phyloP scores from a whole-genome alignment of 345 rosid genomes.

The Populus deltoides region DNA sequence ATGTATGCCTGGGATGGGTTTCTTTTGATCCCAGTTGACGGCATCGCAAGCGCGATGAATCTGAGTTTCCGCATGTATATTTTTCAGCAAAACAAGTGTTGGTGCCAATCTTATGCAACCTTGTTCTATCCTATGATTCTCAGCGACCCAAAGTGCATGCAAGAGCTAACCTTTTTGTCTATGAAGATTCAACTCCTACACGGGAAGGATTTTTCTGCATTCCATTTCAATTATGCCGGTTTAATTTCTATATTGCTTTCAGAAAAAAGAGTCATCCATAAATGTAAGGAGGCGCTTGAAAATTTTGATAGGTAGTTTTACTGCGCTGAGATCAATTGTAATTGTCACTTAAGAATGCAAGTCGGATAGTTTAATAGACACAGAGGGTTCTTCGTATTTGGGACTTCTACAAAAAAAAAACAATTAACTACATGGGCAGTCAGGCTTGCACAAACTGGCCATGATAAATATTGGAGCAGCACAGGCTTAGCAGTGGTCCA shows the following conservation, averaged over 20 bases:
- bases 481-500: no score
- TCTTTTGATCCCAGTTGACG: not conserved
- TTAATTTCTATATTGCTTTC: not conserved
- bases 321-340: no score
- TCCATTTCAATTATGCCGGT: not conserved
- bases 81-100: not conserved
- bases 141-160: not conserved
- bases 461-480: no score
- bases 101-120: not conserved
- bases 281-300: no score
- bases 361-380: no score
- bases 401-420: no score
- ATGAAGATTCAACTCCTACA: not conserved
- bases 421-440: no score
- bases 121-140: not conserved
- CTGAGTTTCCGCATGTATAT: not conserved
- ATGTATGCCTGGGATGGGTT: not conserved
- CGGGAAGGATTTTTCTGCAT: not conserved
- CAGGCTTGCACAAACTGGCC: no score
- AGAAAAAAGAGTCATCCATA: not conserved
- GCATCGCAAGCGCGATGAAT: not conserved
- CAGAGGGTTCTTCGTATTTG: no score
- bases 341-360: no score
- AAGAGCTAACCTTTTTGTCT: not conserved
- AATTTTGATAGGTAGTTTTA: no score